Percentiles rank a stretch among this genome's conserved stretches.
Evolutionary conservation across 164 flowering plant species (phyloP).

Genomic region (Pachysandra terminalis): DNA sequence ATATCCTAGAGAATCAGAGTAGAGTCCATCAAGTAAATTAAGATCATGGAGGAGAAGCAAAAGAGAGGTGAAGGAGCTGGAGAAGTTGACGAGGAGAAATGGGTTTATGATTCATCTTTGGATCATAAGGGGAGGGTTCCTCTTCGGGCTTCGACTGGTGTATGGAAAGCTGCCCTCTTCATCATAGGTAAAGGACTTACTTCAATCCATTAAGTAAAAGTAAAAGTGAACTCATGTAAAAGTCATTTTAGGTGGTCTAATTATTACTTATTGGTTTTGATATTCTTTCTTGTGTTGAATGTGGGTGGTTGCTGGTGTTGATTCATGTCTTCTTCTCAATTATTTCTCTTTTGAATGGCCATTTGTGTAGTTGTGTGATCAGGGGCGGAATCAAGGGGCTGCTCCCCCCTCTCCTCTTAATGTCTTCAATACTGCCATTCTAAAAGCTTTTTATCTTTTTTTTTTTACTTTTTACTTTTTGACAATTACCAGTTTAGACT

Average conservation of each 20-base stretch:
- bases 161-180: slow-evolving; percentile 59
- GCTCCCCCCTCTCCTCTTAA: too few species aligned
- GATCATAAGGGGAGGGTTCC: slow-evolving; percentile 58
- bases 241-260: too few species aligned
- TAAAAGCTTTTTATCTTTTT: too few species aligned
- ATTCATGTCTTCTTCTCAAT: too few species aligned
- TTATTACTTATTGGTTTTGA: too few species aligned
- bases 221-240: neutral
- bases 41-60: slow-evolving; percentile 17
- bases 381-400: too few species aligned
- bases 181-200: slow-evolving; percentile 33
- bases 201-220: neutral
- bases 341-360: too few species aligned
- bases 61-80: neutral
- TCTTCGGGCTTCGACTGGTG: slow-evolving; percentile 56
- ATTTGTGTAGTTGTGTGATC: too few species aligned
- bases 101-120: slow-evolving; percentile 58
- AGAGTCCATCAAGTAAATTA: neutral
- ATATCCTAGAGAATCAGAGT: neutral
- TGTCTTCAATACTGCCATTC: too few species aligned
- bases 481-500: too few species aligned
- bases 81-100: slow-evolving; percentile 30
- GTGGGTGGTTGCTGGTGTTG: too few species aligned
- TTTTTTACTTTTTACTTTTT: too few species aligned
- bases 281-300: neutral